These are phyloP conservation scores for Bondarzewia mesenterica DNA, from an alignment of 1,284 basidiomycete genomes.

Conservation along the genomic window DNA sequence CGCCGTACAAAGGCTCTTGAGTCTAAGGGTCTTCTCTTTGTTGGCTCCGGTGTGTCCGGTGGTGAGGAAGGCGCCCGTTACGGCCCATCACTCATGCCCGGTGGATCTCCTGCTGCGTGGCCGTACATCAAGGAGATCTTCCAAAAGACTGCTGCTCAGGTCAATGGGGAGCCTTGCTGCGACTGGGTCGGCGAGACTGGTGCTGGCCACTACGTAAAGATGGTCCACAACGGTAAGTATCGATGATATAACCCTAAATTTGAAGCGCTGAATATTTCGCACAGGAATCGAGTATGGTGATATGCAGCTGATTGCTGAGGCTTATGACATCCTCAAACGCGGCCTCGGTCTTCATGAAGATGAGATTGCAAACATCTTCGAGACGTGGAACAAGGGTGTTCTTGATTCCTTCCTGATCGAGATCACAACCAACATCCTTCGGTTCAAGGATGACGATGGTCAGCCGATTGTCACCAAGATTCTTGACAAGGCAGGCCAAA, in stretches of 20 bases:
- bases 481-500: constrained; percentile 94
- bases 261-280: constrained; percentile 9
- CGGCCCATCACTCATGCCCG: constrained; percentile 99
- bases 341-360: constrained; percentile 80
- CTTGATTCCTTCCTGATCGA: constrained; percentile 99
- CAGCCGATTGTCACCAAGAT: constrained; percentile 89
- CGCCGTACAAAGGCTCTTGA: constrained; percentile 93
- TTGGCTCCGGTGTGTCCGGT: constrained; percentile 98
- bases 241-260: constrained; percentile 7
- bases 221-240: constrained; percentile 92
- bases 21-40: constrained; percentile 90
- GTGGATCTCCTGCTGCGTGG: constrained; percentile 93
- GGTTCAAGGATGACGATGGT: constrained; percentile 95
- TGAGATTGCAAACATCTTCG: constrained; percentile 88
- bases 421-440: constrained; percentile 93
- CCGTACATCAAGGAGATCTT: constrained; percentile 97
- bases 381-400: constrained; percentile 96
- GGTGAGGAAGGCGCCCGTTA: constrained; percentile 98
- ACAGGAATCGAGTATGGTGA: constrained; percentile 98
- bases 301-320: constrained; percentile 99
- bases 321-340: constrained; percentile 96
- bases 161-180: constrained; percentile 94
- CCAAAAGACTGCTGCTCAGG: constrained; percentile 96
- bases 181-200: constrained; percentile 99
- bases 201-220: constrained; percentile 94